Evolutionary conservation across 2,329 filamentous ascomycete genomes (phyloP).

Genomic region (Dactylonectria estremocensis): DNA sequence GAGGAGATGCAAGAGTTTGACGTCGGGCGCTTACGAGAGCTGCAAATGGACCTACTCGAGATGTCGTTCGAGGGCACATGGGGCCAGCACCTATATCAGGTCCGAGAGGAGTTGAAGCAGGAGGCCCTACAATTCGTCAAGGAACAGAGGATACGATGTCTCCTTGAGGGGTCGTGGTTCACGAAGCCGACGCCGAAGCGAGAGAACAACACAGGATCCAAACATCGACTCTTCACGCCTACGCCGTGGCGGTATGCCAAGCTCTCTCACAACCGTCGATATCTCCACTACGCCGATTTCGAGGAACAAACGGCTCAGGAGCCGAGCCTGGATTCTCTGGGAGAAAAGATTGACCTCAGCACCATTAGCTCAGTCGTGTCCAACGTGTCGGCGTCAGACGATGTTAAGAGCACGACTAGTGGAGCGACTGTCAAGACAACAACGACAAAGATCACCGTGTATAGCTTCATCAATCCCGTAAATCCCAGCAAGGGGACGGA

Average conservation of each 20-base stretch:
- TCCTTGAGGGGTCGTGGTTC: conserved; percentile 94
- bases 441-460: conserved; percentile 92
- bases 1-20: conserved; percentile 91
- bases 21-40: conserved; percentile 80
- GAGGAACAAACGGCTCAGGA: conserved; percentile 73
- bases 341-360: conserved; percentile 88
- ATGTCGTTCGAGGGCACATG: conserved; percentile 94
- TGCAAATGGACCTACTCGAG: conserved; percentile 95
- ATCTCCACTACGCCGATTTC: conserved; percentile 92
- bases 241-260: conserved; percentile 86
- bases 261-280: conserved; percentile 91
- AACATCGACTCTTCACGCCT: conserved; percentile 61
- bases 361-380: conserved; percentile 94
- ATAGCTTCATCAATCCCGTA: conserved; percentile 73
- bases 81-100: conserved; percentile 90
- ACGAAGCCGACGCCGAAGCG: conserved; percentile 62
- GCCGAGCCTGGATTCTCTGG: conserved; percentile 80
- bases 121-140: conserved; percentile 97
- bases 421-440: conserved; percentile 62
- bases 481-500: conserved; percentile 55
- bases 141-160: conserved; percentile 92
- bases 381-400: conserved; percentile 82
- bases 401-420: conserved; percentile 62
- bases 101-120: conserved; percentile 91
- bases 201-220: conserved; percentile 52